A percentile compares a stretch with the other conserved stretches of the same genome.
These are phyloP conservation scores for Mycena epipterygia DNA, from an alignment of 768 basidiomycete species.

Conservation along the genomic window DNA sequence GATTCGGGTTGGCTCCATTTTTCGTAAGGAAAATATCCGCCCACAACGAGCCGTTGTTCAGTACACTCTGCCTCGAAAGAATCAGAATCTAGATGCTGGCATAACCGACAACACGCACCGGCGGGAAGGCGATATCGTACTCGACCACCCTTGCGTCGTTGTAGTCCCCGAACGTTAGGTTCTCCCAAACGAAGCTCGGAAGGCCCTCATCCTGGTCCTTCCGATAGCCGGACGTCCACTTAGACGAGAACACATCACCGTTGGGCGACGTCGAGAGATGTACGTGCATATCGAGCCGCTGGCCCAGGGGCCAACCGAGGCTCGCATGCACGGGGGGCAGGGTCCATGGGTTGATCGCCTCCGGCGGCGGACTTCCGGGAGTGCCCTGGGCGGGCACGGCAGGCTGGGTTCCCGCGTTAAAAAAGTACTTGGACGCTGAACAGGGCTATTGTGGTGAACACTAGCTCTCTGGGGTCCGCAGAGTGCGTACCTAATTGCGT, in stretches of 20 bases:
- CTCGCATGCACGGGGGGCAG: constrained; percentile 67
- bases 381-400: constrained; percentile 34
- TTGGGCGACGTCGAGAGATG: constrained; percentile 77
- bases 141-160: constrained; percentile 69
- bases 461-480: constrained; percentile 16
- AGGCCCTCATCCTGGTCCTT: constrained; percentile 64
- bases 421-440: constrained; percentile 60
- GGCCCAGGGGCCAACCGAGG: constrained; percentile 73
- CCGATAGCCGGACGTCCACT: constrained; percentile 64
- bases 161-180: constrained; percentile 85
- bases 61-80: constrained; percentile 66
- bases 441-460: constrained; percentile 9
- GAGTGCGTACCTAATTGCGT: constrained; percentile 60
- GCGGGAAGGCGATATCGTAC: constrained; percentile 75
- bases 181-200: constrained; percentile 82
- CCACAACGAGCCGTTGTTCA: constrained; percentile 86
- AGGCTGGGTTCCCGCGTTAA: constrained; percentile 50
- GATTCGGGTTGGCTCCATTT: constrained; percentile 76
- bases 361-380: constrained; percentile 38
- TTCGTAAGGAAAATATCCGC: constrained; percentile 84
- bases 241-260: constrained; percentile 70
- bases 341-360: constrained; percentile 59
- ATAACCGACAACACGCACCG: constrained; percentile 57
- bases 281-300: constrained; percentile 78
- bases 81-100: background rate